Percentiles rank a stretch among this genome's conserved stretches.
These are phyloP conservation scores for Hypoxylon sp. DNA, from an alignment of 2,329 filamentous ascomycete species.

Conservation along the genomic window DNA sequence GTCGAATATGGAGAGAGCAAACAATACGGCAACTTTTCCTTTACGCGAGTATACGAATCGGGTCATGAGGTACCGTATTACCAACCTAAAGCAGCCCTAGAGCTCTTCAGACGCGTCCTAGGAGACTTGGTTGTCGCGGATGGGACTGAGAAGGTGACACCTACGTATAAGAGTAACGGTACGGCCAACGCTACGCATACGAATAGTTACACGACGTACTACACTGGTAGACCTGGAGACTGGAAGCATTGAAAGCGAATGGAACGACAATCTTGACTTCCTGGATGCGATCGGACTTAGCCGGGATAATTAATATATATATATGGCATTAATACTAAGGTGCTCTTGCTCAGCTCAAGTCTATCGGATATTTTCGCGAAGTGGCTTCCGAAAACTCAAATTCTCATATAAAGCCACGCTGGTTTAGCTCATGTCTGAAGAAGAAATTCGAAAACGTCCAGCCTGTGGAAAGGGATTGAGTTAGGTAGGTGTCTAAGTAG, in stretches of 20 bases:
- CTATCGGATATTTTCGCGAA: not conserved
- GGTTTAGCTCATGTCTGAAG: not conserved
- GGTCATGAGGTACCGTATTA: constrained; percentile 75
- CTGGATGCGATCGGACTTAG: not conserved
- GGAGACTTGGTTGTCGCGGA: constrained; percentile 71
- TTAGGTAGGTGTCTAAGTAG: too few relatives aligned
- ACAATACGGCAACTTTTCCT: constrained; percentile 81
- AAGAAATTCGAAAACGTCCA: too few relatives aligned
- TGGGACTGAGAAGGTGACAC: constrained; percentile 63
- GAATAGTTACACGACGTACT: constrained; percentile 72
- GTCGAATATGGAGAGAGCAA: constrained; percentile 78
- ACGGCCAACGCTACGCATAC: constrained; percentile 69
- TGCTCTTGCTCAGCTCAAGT: not conserved
- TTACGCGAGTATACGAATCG: constrained; percentile 76
- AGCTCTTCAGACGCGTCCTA: constrained; percentile 73
- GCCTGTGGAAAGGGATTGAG: too few relatives aligned
- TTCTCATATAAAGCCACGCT: not conserved
- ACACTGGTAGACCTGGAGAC: constrained; percentile 54
- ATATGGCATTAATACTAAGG: not conserved
- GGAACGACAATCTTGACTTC: constrained; percentile 3
- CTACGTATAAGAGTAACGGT: constrained; percentile 70
- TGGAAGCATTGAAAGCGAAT: constrained; percentile 31
- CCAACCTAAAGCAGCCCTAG: constrained; percentile 72
- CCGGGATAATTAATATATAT: not conserved
- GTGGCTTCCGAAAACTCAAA: not conserved